A percentile compares a stretch with the other conserved stretches of the same genome.
Evolutionary conservation across 169 alveolate genomes (phyloP).

Genomic region (Cryptosporidium felis): DNA sequence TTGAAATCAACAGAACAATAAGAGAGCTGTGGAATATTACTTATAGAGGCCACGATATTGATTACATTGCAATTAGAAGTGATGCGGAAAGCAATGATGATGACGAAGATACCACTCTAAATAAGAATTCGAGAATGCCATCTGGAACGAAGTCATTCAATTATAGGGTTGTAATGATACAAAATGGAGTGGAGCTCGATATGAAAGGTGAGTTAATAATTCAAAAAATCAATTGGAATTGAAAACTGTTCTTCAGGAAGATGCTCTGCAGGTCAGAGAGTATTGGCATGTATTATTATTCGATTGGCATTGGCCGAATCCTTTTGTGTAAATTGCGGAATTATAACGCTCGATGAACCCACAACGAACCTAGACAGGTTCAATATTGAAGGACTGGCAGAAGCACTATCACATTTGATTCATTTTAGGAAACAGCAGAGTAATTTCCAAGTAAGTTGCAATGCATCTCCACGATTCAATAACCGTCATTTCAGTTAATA

Average conservation of each 20-base stretch:
- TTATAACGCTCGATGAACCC: conserved; percentile 99
- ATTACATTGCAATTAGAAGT: conserved; percentile 86
- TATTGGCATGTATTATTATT: conserved; percentile 95
- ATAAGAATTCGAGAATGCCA: conserved; percentile 19
- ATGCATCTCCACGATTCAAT: not conserved
- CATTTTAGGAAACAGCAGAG: conserved; percentile 83
- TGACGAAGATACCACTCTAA: conserved; percentile 30
- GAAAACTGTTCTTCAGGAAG: conserved; percentile 82
- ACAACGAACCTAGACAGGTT: conserved; percentile 97
- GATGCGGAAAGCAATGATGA: conserved; percentile 77
- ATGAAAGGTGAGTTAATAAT: conserved; percentile 82
- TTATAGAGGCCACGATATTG: conserved; percentile 93
- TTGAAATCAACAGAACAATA: conserved; percentile 91
- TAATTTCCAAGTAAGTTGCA: conserved; percentile 66
- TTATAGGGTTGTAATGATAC: conserved; percentile 88
- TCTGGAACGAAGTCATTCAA: conserved; percentile 76
- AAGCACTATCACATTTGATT: conserved; percentile 73
- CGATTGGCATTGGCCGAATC: conserved; percentile 99
- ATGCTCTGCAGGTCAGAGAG: conserved; percentile 98
- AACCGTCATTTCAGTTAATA: conserved; percentile 84
- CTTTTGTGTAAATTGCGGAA: conserved; percentile 96
- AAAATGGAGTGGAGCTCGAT: conserved; percentile 86
- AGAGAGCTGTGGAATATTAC: conserved; percentile 95
- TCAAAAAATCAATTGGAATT: not conserved
- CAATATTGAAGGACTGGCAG: conserved; percentile 91